phyloP scores from a whole-genome alignment of 2,329 filamentous ascomycete species.

The Eutypa lata region DNA sequence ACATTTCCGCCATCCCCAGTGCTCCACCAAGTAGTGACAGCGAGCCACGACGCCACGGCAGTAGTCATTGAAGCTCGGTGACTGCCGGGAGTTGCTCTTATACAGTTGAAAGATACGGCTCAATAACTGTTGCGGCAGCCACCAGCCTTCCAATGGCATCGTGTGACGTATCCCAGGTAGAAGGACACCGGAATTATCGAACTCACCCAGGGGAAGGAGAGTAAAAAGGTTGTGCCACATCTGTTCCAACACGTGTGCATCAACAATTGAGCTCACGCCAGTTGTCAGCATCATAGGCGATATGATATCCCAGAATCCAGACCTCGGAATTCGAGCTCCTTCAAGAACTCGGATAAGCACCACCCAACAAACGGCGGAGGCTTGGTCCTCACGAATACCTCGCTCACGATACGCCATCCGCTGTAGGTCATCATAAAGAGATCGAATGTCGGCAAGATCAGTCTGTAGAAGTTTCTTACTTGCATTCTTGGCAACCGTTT shows the following conservation, averaged over 20 bases:
- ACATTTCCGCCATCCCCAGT: conserved; percentile 64
- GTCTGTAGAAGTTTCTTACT: conserved; percentile 38
- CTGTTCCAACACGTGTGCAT: conserved; percentile 50
- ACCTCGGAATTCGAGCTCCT: conserved; percentile 45
- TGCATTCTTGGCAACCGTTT: conserved; percentile 35
- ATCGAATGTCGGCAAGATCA: conserved; percentile 41
- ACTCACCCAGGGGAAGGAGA: conserved; percentile 59
- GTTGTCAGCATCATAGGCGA: conserved; percentile 40
- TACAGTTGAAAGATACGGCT: conserved; percentile 59
- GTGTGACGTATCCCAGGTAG: conserved; percentile 35
- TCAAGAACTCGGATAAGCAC: conserved; percentile 53
- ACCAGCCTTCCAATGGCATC: conserved; percentile 55
- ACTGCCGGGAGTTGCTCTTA: conserved; percentile 50
- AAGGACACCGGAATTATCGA: conserved; percentile 52
- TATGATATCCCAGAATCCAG: conserved; percentile 60
- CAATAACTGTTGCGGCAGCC: conserved; percentile 53
- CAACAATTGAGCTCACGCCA: conserved; percentile 30
- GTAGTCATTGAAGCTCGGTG: conserved; percentile 63
- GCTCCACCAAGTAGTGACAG: conserved; percentile 60
- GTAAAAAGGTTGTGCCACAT: conserved; percentile 59
- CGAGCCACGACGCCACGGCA: conserved; percentile 56
- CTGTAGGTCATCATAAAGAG: conserved; percentile 47
- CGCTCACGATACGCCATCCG: conserved; percentile 42
- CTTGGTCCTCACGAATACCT: conserved; percentile 48
- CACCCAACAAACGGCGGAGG: conserved; percentile 54